Evolutionary conservation across 2,329 filamentous ascomycete genomes (phyloP).

Genomic region (Xylaria sp.): DNA sequence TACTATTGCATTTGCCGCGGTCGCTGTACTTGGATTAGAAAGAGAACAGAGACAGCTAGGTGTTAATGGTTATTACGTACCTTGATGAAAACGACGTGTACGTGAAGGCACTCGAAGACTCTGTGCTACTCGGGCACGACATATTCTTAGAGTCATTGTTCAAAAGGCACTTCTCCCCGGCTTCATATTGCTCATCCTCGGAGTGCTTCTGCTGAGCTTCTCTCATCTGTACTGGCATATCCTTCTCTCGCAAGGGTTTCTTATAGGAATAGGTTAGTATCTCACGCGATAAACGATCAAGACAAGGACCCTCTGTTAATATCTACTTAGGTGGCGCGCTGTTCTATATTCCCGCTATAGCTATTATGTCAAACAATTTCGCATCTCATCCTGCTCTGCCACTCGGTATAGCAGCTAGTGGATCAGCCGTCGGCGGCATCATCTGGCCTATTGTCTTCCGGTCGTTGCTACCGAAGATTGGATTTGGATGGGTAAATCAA

Average conservation of each 20-base stretch:
- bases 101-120: not conserved
- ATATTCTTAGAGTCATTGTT: not conserved
- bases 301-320: not conserved
- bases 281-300: not conserved
- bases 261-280: conserved; percentile 1
- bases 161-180: not conserved
- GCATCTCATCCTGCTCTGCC: not conserved
- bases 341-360: not conserved
- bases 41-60: not conserved
- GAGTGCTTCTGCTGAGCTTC: not conserved
- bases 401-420: not conserved
- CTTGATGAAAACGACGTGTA: conserved; percentile 1
- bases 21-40: not conserved
- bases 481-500: not conserved
- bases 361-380: not conserved
- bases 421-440: not conserved
- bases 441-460: not conserved
- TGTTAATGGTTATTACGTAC: not conserved
- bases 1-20: not conserved
- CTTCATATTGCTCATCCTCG: not conserved
- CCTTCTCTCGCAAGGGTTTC: not conserved
- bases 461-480: not conserved
- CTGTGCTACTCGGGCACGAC: not conserved
- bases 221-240: not conserved
- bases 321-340: not conserved